Base-by-base conservation (phyloP, 208 protist genomes). In the Acanthamoeba royreba region DNA sequence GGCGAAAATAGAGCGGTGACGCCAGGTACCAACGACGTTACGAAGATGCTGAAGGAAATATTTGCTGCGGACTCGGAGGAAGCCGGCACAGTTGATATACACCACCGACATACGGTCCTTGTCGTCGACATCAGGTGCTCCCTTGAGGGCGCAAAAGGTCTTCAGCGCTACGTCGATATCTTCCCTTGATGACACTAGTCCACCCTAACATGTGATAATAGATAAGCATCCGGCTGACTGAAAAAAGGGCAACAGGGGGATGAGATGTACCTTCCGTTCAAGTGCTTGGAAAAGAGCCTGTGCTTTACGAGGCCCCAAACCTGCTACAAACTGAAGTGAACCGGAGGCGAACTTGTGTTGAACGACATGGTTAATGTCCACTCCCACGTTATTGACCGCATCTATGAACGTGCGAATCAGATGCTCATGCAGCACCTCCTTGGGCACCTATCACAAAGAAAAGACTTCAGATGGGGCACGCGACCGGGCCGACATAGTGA, bases 281-380 rank as follows among this genome's bases (percentile, higher is more conserved):
- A 97, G 35, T 4, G 38, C 45, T n/a, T 95, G 92, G 0, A 97
- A 35, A 8, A 97, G 25, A 9, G 88, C 81, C 47, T 96, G 58
- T 17, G 95, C 93, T 45, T 97, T 97, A 93, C 96, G 93, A 2
- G 92, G 90, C 31, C 96, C 96, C 0, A 96, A 49, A 66, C 96
- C 96, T 8, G 81, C 49, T 0, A 97, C 69, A 69, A 97, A 97
- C 33, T 94, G 92, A 4, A 90, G 46, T 1, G 53, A 47, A 1
- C 40, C 33, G 9, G 93, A 38, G 15, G 94, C 55, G 38, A 92
- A 92, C 28, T 61, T 49, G 43, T 93, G 31, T 25, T 40, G 31
- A 13, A 93, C 38, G 31, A 81, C 49, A 42, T 77, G 90, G 42
- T 97, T 97, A 40, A 97, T 94, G n/a, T 97, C 96, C 0, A 97